Evolutionary conservation across 257 asterid genomes (phyloP).

Genomic region (Lycium barbarum): DNA sequence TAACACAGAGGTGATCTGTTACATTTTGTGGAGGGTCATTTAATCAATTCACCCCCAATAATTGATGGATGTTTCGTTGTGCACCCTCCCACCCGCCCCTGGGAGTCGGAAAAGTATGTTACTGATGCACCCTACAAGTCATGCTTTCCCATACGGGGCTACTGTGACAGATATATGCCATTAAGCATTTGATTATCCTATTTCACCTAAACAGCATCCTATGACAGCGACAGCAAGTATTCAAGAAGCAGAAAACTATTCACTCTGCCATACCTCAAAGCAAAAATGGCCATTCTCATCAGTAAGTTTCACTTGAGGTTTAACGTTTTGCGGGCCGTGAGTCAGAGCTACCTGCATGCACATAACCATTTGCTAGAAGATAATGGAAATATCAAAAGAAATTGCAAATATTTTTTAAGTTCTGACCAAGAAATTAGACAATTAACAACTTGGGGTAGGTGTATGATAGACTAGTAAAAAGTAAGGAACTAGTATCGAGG

Average conservation of each 20-base stretch:
- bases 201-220: not conserved
- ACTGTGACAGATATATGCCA: not conserved
- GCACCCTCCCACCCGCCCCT: conserved; percentile 1
- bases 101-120: not conserved
- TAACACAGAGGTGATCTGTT: too few species aligned
- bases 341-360: conserved; percentile 85
- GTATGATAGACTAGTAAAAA: not conserved
- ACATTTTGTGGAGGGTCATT: too few species aligned
- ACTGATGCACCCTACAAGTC: not conserved
- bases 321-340: conserved; percentile 92
- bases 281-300: conserved; percentile 81
- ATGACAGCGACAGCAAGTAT: not conserved
- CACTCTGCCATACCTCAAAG: conserved; percentile 70
- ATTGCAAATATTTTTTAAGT: not conserved
- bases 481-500: not conserved
- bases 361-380: conserved; percentile 19
- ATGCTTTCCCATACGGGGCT: not conserved
- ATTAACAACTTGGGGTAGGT: not conserved
- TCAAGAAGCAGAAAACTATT: conserved; percentile 28
- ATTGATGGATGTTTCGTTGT: not conserved
- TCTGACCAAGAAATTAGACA: not conserved
- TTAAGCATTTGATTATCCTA: conserved; percentile 17
- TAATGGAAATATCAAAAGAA: not conserved
- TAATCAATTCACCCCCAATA: not conserved
- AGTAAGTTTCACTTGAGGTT: conserved; percentile 82